Conservation (phyloP, 768 basidiomycete genomes). For the Cystofilobasidium macerans region DNA sequence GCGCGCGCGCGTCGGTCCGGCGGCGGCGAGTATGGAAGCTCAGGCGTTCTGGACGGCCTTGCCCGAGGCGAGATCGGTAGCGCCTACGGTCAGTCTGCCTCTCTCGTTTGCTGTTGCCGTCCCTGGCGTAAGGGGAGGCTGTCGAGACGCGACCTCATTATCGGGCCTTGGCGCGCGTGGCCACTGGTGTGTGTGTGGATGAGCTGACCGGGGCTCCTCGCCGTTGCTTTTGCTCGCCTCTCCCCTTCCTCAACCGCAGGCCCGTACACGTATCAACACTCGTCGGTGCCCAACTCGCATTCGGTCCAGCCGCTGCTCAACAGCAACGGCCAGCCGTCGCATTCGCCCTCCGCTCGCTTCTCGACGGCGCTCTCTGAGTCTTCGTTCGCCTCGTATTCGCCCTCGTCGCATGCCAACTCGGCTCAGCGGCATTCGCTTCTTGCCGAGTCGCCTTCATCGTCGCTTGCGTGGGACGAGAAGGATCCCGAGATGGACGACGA, state of each 20-base stretch:
- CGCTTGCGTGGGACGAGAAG: constrained; percentile 26
- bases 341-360: constrained; percentile 10
- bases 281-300: not conserved
- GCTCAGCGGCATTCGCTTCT: constrained; percentile 8
- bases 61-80: not conserved
- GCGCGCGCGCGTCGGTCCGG: not conserved
- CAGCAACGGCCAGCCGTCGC: not conserved
- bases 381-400: constrained; percentile 14
- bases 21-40: not conserved
- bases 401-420: not conserved
- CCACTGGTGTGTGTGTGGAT: no score
- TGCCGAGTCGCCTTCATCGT: constrained; percentile 1
- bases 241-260: not conserved
- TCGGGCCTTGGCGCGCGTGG: no score
- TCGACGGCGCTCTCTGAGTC: constrained; percentile 16
- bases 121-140: not conserved
- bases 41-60: not conserved
- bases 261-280: not conserved
- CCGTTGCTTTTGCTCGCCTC: not conserved
- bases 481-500: constrained; percentile 26
- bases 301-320: constrained; percentile 14
- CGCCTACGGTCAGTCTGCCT: not conserved
- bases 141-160: no score
- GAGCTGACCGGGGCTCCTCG: no score
- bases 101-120: not conserved